Percentiles rank a stretch among this genome's conserved stretches.
Conservation (phyloP, 176 grass and related monocot genomes). For the Juncus inflexus region DNA sequence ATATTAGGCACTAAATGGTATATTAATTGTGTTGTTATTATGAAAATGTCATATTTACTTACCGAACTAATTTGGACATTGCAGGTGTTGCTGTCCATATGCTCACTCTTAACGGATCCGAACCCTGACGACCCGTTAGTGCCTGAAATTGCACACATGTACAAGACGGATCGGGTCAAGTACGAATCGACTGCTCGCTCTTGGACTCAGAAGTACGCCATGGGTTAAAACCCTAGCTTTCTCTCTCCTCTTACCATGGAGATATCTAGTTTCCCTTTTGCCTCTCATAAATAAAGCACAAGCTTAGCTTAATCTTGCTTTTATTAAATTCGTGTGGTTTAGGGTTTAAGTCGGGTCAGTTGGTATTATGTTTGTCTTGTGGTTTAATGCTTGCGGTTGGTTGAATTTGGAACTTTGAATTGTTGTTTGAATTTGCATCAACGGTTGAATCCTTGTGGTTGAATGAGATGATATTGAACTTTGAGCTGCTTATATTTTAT, state of each 20-base stretch:
- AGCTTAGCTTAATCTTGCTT: not conserved
- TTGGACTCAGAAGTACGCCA: conserved; percentile 91
- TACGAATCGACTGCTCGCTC: conserved; percentile 79
- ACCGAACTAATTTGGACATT: not conserved
- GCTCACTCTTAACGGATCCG: conserved; percentile 71
- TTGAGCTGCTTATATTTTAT: too few species aligned
- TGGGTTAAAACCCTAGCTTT: conserved; percentile 43
- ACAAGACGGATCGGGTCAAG: conserved; percentile 80
- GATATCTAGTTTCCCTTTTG: not conserved
- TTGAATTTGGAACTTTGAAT: conserved; percentile 24
- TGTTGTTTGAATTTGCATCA: conserved; percentile 22
- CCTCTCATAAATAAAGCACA: conserved; percentile 22
- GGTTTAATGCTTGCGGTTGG: not conserved
- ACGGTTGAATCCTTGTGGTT: conserved; percentile 11
- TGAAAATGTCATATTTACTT: too few species aligned
- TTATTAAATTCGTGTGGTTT: not conserved
- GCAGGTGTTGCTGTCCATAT: conserved; percentile 75
- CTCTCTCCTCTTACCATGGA: not conserved
- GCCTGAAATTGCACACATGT: conserved; percentile 89
- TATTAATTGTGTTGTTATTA: too few species aligned
- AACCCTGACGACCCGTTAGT: conserved; percentile 78
- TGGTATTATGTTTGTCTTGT: conserved; percentile 8
- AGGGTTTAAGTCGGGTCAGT: conserved; percentile 3
- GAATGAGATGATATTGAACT: conserved; percentile 5
- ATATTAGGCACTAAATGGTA: too few species aligned